phyloP scores from a whole-genome alignment of 192 early-diverging fungal genomes.

The Funneliformis mosseae region DNA sequence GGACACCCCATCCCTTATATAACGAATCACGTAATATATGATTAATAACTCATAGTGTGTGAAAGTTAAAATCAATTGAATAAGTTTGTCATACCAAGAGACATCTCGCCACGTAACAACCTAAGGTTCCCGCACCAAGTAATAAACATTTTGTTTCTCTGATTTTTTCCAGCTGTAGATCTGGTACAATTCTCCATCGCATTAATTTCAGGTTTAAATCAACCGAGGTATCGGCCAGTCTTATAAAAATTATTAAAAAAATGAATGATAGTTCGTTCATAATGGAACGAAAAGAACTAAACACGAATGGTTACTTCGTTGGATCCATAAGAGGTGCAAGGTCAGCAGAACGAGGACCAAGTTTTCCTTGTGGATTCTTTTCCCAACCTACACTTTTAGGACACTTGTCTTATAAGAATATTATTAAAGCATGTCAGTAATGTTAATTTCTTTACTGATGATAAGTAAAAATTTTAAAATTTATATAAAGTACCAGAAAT shows the following conservation, averaged over 20 bases:
- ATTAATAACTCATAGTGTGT: neutral
- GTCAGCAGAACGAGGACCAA: conserved; percentile 81
- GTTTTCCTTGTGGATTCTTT: conserved; percentile 74
- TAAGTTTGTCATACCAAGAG: conserved; percentile 57
- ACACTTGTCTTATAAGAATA: conserved; percentile 34
- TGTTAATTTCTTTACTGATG: too few relatives aligned
- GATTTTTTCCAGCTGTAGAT: conserved; percentile 80
- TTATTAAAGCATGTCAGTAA: neutral
- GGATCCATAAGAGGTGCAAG: conserved; percentile 92
- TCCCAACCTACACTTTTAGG: conserved; percentile 92
- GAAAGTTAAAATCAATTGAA: neutral
- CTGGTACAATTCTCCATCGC: conserved; percentile 92
- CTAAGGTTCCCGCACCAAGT: conserved; percentile 93
- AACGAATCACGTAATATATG: neutral
- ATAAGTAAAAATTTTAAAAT: neutral
- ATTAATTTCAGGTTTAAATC: conserved; percentile 96
- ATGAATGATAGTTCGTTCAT: neutral
- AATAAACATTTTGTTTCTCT: conserved; percentile 78
- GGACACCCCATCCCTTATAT: conserved; percentile 86
- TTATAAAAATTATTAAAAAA: conserved; percentile 31
- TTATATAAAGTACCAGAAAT: neutral
- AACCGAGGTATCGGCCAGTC: conserved; percentile 87
- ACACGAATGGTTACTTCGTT: conserved; percentile 39
- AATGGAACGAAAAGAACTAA: neutral
- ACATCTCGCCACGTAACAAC: conserved; percentile 86